Evolutionary conservation across 73 alveolate genomes (phyloP), one percentile per base, ranked within the genome.

Genomic region (Stentor coeruleus): DNA sequence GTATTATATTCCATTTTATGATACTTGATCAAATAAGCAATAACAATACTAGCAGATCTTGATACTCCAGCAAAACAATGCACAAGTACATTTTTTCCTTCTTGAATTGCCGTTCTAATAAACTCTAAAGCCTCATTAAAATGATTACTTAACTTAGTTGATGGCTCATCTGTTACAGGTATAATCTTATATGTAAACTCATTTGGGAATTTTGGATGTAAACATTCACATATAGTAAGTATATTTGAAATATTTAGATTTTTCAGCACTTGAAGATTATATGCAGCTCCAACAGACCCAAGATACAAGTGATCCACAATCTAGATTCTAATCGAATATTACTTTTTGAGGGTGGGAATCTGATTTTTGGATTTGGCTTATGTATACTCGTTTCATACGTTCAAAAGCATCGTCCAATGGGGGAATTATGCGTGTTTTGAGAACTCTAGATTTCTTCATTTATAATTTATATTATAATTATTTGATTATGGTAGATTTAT

Each of bases 1-100:
- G 59, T 88, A 15, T 85, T 74, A 35, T 83, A 81, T 14, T 84
- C 38, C 84, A 91, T 88, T 38, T 86, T 81, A 35, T 91, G 84
- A 38, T 81, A 88, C 58, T 58, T 31, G 94, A 92, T 90, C 30
- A 92, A 74, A 84, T 87, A 92, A 59, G 95, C 95, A 55, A 79
- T 59, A 26, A 86, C 90, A 31, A 90, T 76, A 3, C 92, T 86
- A 1, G 91, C 89, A 31, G 92, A 79, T 77, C 97, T 59, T 0
- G 94, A 86, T 11, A 90, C 87, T 15, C 97, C 97, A 30, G 95
- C 95, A 57, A 37, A 85, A 74, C 97, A 92, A 79, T 92, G 97
- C 38, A 92, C 95, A 37, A 92, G 76, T 3, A 87, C 90, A 35
- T 73, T 87, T 0, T 93, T 93, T 30, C 90, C 86, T n/a, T 86